A percentile compares a stretch with the other conserved stretches of the same genome.
These are phyloP conservation scores for Diutina ranongensis DNA, from an alignment of 1,139 yeast genomes.

Conservation along the genomic window DNA sequence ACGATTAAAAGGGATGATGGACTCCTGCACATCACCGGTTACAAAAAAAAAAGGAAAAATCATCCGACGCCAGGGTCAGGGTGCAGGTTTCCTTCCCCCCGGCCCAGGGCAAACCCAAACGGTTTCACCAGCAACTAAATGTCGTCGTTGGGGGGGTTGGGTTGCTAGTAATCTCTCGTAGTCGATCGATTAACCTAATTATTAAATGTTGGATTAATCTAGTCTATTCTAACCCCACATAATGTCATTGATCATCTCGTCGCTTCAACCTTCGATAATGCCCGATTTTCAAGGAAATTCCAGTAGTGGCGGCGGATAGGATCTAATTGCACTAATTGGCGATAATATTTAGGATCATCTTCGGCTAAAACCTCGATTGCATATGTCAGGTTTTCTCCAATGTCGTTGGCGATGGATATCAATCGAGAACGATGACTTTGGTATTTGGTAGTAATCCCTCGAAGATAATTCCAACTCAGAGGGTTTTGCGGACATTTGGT, in stretches of 20 bases:
- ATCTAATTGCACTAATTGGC: slow-evolving; percentile 42
- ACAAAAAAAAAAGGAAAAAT: no score
- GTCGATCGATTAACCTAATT: no score
- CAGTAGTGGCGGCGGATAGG: slow-evolving; percentile 64
- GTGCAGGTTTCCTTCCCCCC: no score
- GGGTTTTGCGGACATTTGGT: slow-evolving; percentile 65
- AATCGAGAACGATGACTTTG: no score
- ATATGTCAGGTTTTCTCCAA: slow-evolving; percentile 31
- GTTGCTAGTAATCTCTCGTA: no score
- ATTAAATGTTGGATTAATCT: no score
- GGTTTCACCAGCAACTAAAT: not conserved
- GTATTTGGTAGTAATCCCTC: slow-evolving; percentile 41
- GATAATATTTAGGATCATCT: slow-evolving; percentile 31
- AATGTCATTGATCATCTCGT: not conserved
- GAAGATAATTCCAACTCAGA: slow-evolving; percentile 78
- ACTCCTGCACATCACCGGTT: not conserved
- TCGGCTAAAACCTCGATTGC: slow-evolving; percentile 59
- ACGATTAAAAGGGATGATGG: not conserved
- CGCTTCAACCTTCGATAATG: not conserved
- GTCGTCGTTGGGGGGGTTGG: not conserved
- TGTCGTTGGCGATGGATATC: slow-evolving; percentile 31
- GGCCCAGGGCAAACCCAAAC: not conserved
- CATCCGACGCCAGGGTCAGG: not conserved
- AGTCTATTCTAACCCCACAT: no score
- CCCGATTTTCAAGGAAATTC: slow-evolving; percentile 14